Evolutionary conservation across 164 flowering plant species (phyloP).

Genomic region (Pachysandra terminalis): DNA sequence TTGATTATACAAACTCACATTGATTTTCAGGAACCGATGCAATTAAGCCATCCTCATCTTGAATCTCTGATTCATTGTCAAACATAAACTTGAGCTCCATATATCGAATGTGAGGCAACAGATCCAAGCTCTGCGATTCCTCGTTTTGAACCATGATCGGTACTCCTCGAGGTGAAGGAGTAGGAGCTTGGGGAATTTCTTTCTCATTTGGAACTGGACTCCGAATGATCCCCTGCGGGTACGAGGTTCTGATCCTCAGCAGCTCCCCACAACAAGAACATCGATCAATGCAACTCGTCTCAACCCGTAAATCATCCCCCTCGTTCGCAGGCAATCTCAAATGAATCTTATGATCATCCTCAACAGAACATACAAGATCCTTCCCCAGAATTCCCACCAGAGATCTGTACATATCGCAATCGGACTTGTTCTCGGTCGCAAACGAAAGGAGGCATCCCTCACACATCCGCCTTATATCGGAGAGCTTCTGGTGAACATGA

Average conservation of each 20-base stretch:
- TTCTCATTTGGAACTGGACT: constrained; percentile 17
- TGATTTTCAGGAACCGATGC: constrained; percentile 14
- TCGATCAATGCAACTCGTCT: constrained; percentile 15
- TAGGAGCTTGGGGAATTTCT: constrained; percentile 34
- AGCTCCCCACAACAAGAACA: constrained; percentile 81
- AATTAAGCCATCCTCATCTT: constrained; percentile 28
- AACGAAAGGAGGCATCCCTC: constrained; percentile 77
- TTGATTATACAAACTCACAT: constrained; percentile 31
- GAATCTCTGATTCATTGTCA: constrained; percentile 37
- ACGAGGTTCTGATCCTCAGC: constrained; percentile 33
- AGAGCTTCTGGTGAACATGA: constrained; percentile 57
- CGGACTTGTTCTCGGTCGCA: constrained; percentile 57
- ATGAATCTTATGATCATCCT: constrained; percentile 39
- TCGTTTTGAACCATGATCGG: constrained; percentile 26
- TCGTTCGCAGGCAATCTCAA: constrained; percentile 25
- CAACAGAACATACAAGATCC: constrained; percentile 51
- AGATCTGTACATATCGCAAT: constrained; percentile 46
- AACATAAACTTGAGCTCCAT: constrained; percentile 45
- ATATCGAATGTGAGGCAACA: constrained; percentile 34
- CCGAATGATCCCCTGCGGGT: constrained; percentile 9
- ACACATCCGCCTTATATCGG: constrained; percentile 71
- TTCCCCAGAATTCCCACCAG: constrained; percentile 55
- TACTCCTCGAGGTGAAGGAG: constrained; percentile 48
- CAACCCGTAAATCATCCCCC: constrained; percentile 22
- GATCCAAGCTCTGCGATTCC: constrained; percentile 24